Percentiles rank a stretch among this genome's conserved stretches.
Conservation (phyloP, 768 basidiomycete species). For the Lactarius quietus region DNA sequence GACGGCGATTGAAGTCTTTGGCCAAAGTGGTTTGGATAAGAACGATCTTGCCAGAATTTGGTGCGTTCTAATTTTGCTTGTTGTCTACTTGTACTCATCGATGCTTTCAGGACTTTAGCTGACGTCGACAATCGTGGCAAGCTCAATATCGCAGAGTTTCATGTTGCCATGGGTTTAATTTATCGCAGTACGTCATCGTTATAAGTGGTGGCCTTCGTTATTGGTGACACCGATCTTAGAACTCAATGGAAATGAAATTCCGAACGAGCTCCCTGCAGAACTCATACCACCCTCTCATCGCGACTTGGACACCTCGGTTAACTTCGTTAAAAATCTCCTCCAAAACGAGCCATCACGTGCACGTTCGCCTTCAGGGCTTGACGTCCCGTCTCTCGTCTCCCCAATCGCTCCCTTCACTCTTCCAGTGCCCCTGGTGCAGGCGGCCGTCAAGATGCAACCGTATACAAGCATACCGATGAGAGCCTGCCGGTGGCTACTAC, state of each 20-base stretch:
- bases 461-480: slow-evolving; percentile 77
- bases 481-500: slow-evolving; percentile 64
- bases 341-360: slow-evolving; percentile 75
- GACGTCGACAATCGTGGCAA: slow-evolving; percentile 94
- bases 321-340: slow-evolving; percentile 83
- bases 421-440: slow-evolving; percentile 51
- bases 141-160: slow-evolving; percentile 93
- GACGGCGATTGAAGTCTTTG: slow-evolving; percentile 89
- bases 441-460: slow-evolving; percentile 79
- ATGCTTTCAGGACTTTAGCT: slow-evolving; percentile 69
- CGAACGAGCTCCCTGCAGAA: slow-evolving; percentile 81
- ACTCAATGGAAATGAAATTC: slow-evolving; percentile 89
- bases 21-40: slow-evolving; percentile 83
- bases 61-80: slow-evolving; percentile 44
- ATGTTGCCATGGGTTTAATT: slow-evolving; percentile 97
- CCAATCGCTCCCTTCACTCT: slow-evolving; percentile 67
- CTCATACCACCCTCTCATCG: slow-evolving; percentile 88
- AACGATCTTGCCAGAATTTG: slow-evolving; percentile 93
- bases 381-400: slow-evolving; percentile 57
- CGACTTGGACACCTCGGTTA: slow-evolving; percentile 85
- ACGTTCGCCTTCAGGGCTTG: slow-evolving; percentile 53
- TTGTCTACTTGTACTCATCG: slow-evolving; percentile 8
- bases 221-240: slow-evolving; percentile 41
- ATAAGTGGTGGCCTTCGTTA: neutral
- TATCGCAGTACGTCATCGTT: slow-evolving; percentile 72